Evolutionary conservation across 345 rosid species (phyloP).

Genomic region (Aquilaria sinensis): DNA sequence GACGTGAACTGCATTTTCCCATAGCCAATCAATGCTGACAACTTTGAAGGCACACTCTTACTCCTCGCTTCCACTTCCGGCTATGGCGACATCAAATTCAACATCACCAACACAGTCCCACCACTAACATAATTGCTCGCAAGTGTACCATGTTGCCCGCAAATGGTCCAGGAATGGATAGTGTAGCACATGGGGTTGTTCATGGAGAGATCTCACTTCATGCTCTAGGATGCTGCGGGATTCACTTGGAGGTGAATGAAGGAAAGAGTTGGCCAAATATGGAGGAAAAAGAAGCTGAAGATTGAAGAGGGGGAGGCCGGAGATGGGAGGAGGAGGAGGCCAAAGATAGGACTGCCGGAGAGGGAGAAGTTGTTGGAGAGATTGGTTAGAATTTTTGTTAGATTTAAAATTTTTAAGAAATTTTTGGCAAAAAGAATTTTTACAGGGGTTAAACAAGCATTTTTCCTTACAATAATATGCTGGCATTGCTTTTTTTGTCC

Average conservation of each 20-base stretch:
- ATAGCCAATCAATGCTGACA: constrained; percentile 40
- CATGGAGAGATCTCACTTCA: constrained; percentile 69
- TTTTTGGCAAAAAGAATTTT: too few relatives aligned
- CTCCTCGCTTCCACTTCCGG: constrained; percentile 68
- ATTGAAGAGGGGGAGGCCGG: too few relatives aligned
- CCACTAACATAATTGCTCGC: constrained; percentile 42
- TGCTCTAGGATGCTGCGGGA: constrained; percentile 88
- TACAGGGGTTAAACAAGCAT: too few relatives aligned
- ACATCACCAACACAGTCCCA: constrained; percentile 51
- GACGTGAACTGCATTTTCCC: constrained; percentile 79
- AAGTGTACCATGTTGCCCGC: constrained; percentile 49
- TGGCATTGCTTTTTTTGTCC: too few relatives aligned
- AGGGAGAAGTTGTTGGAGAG: too few relatives aligned
- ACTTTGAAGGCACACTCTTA: constrained; percentile 62
- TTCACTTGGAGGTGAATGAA: constrained; percentile 45
- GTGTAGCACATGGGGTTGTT: constrained; percentile 75
- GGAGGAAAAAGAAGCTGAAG: too few relatives aligned
- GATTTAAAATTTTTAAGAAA: too few relatives aligned
- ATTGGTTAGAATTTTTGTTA: too few relatives aligned
- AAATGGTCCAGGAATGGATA: constrained; percentile 76
- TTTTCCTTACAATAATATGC: too few relatives aligned
- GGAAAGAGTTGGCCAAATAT: too few relatives aligned
- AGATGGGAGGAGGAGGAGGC: too few relatives aligned
- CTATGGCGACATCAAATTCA: constrained; percentile 50
- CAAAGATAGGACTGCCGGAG: too few relatives aligned